A percentile compares a stretch with the other conserved stretches of the same genome.
These are phyloP conservation scores for Austroboletus rostrupii DNA, from an alignment of 1,284 basidiomycete species.

Conservation along the genomic window DNA sequence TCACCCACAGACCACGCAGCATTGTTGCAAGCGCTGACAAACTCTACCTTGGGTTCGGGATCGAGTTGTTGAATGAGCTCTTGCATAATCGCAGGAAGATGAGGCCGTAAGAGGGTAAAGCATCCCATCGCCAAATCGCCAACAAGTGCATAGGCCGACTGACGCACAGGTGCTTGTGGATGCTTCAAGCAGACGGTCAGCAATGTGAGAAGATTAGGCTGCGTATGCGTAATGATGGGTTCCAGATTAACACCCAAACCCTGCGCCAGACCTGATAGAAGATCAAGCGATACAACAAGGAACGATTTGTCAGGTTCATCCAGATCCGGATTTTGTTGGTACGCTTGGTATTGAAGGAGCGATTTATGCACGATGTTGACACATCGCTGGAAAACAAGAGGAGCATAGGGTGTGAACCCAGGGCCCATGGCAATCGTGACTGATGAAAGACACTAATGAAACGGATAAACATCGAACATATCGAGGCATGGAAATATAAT, in stretches of 20 bases:
- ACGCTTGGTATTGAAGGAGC: slow-evolving; percentile 78
- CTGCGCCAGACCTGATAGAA: slow-evolving; percentile 93
- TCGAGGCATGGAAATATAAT: slow-evolving; percentile 18
- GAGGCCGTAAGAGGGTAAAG: slow-evolving; percentile 80
- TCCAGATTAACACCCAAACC: slow-evolving; percentile 82
- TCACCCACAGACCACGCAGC: slow-evolving; percentile 99
- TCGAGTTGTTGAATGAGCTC: slow-evolving; percentile 89
- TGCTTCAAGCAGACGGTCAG: slow-evolving; percentile 88
- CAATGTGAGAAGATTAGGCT: slow-evolving; percentile 76
- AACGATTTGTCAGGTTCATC: slow-evolving; percentile 95
- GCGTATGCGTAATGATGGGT: slow-evolving; percentile 59
- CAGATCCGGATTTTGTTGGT: slow-evolving; percentile 79
- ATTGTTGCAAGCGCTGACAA: slow-evolving; percentile 97
- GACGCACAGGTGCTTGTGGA: slow-evolving; percentile 91
- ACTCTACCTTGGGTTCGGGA: slow-evolving; percentile 85
- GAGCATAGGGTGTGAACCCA: slow-evolving; percentile 88
- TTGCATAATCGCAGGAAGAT: slow-evolving; percentile 85
- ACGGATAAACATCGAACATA: slow-evolving; percentile 8
- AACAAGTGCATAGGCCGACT: slow-evolving; percentile 95
- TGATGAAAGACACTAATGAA: slow-evolving; percentile 85
- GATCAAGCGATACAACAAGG: slow-evolving; percentile 94
- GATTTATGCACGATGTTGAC: slow-evolving; percentile 80
- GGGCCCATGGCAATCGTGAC: slow-evolving; percentile 95
- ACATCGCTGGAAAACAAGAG: slow-evolving; percentile 92
- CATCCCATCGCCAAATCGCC: slow-evolving; percentile 98